phyloP scores from a whole-genome alignment of 495 filamentous ascomycete genomes.

The Xylaria intraflava region DNA sequence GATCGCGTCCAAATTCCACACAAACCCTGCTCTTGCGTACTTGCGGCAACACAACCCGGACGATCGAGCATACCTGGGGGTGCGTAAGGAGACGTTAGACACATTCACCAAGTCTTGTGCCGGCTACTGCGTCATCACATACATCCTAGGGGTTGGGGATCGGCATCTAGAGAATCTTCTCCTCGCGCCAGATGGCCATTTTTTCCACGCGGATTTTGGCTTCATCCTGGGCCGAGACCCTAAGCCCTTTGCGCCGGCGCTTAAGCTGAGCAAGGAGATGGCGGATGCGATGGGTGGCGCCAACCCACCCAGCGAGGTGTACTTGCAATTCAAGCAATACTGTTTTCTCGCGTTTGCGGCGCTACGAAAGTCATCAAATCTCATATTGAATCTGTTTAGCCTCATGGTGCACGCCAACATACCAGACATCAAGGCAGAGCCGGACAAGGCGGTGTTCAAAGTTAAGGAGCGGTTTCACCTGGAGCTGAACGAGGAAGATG shows the following conservation, averaged over 20 bases:
- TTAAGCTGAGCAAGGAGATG: constrained; percentile 98
- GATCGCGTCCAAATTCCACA: constrained; percentile 73
- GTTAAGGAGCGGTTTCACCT: constrained; percentile 91
- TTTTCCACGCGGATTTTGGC: constrained; percentile 98
- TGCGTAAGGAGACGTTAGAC: constrained; percentile 89
- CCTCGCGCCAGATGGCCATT: constrained; percentile 82
- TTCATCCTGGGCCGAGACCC: constrained; percentile 97
- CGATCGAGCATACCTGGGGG: constrained; percentile 69
- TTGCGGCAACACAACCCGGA: constrained; percentile 88
- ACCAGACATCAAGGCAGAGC: constrained; percentile 86
- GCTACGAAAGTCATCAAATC: constrained; percentile 75
- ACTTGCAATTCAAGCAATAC: constrained; percentile 83
- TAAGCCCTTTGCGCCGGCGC: constrained; percentile 91
- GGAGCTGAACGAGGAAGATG: constrained; percentile 90
- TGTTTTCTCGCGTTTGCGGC: constrained; percentile 94
- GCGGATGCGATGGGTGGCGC: constrained; percentile 95
- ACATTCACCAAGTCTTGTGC: constrained; percentile 94
- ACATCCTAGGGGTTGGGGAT: constrained; percentile 96
- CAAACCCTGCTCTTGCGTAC: constrained; percentile 68
- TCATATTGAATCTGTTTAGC: constrained; percentile 95
- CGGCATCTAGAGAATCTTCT: constrained; percentile 95
- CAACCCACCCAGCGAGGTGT: constrained; percentile 57
- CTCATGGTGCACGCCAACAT: constrained; percentile 98
- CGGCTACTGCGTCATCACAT: constrained; percentile 98
- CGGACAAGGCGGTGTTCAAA: constrained; percentile 86